Evolutionary conservation across 1,284 basidiomycete species (phyloP).

Genomic region (Puccinia horiana): DNA sequence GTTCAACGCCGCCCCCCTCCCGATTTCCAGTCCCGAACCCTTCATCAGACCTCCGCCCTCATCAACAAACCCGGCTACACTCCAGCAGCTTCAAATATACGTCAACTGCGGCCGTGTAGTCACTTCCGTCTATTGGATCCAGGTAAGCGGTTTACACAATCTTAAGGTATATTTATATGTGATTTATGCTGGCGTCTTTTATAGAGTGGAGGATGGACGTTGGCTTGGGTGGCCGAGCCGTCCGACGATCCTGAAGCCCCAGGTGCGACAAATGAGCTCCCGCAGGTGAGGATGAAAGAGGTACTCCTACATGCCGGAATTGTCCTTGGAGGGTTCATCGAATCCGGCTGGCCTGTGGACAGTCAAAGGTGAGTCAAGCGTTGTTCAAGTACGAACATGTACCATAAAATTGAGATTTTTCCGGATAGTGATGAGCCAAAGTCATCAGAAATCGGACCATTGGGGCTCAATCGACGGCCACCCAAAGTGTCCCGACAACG

Average conservation of each 20-base stretch:
- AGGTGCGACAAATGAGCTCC: neutral
- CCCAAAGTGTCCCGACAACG: slow-evolving; percentile 19
- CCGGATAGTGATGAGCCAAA: neutral
- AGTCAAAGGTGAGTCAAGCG: slow-evolving; percentile 7
- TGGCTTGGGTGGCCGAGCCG: slow-evolving; percentile 22
- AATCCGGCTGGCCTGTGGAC: slow-evolving; percentile 2
- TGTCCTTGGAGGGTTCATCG: neutral
- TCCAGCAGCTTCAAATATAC: slow-evolving; percentile 18
- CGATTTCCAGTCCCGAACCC: neutral
- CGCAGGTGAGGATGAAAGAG: neutral
- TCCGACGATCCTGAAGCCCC: neutral
- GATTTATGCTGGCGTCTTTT: too few species aligned
- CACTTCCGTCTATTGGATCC: slow-evolving; percentile 27
- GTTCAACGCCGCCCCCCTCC: neutral
- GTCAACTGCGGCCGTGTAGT: neutral
- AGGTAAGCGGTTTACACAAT: neutral
- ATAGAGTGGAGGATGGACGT: slow-evolving; percentile 7
- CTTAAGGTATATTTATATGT: neutral
- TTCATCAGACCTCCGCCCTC: neutral
- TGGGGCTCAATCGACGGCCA: neutral
- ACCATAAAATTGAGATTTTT: neutral
- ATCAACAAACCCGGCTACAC: neutral
- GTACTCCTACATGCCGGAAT: neutral
- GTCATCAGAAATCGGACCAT: neutral
- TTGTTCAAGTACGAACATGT: neutral